phyloP scores from a whole-genome alignment of 768 basidiomycete species.

The Suillus discolor region DNA sequence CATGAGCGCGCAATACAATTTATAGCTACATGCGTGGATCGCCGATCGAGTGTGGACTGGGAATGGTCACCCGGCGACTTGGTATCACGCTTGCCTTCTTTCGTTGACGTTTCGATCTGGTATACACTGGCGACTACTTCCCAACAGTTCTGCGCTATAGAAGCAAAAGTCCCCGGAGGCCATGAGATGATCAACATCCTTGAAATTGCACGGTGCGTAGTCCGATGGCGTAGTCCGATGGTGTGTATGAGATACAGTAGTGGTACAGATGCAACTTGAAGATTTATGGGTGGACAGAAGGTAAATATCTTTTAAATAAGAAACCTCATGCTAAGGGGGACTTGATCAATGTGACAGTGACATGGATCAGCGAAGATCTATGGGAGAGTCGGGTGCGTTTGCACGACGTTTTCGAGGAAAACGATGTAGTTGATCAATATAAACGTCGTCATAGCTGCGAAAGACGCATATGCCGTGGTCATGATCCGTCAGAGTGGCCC shows the following conservation, averaged over 20 bases:
- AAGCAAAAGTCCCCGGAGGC: background rate
- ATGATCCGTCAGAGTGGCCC: constrained; percentile 60
- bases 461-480: constrained; percentile 51
- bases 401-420: constrained; percentile 40
- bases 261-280: constrained; percentile 1
- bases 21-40: background rate
- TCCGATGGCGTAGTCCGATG: background rate
- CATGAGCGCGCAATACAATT: background rate
- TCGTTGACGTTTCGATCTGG: background rate
- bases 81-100: background rate
- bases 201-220: constrained; percentile 1
- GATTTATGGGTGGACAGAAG: background rate
- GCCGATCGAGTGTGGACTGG: background rate
- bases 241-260: background rate
- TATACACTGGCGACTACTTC: background rate
- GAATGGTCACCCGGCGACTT: background rate
- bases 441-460: constrained; percentile 63
- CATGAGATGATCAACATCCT: background rate
- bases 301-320: background rate
- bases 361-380: constrained; percentile 22
- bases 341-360: background rate
- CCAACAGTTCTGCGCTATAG: background rate
- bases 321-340: background rate
- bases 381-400: constrained; percentile 25
- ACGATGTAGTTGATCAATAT: constrained; percentile 48